Conservation (phyloP, 2,329 filamentous ascomycete species). For the Fusarium multiceps region DNA sequence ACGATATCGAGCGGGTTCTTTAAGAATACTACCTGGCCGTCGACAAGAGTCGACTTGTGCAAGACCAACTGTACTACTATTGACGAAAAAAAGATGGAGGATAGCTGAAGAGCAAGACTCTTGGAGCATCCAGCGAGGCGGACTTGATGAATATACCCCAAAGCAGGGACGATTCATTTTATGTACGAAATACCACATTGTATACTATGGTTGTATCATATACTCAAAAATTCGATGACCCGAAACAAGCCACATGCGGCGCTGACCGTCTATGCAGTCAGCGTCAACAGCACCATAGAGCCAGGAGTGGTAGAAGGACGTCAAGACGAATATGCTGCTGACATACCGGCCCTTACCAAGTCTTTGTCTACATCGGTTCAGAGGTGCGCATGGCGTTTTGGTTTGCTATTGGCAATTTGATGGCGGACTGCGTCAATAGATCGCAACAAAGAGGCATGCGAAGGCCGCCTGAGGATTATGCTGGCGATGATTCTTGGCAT, state of each 20-base stretch:
- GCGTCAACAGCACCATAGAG: background rate
- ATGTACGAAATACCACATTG: slow-evolving; percentile 27
- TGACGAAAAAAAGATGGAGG: background rate
- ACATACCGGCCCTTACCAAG: background rate
- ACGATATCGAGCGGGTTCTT: background rate
- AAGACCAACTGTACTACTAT: slow-evolving; percentile 36
- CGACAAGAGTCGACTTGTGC: slow-evolving; percentile 13
- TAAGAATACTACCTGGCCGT: background rate
- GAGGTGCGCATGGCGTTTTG: background rate
- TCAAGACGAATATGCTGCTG: background rate
- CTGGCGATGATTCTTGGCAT: background rate
- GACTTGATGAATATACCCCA: background rate
- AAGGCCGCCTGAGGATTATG: background rate
- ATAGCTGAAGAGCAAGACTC: background rate
- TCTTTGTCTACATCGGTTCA: background rate
- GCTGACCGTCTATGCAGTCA: background rate
- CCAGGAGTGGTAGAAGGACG: background rate
- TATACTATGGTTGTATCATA: slow-evolving; percentile 6
- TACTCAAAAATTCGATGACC: background rate
- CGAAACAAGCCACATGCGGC: background rate
- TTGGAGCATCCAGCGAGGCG: slow-evolving; percentile 10
- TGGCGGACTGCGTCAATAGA: background rate
- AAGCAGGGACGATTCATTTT: background rate
- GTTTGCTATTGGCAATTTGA: background rate
- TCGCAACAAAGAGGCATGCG: background rate